These are phyloP conservation scores for Xylaria sp. DNA, from an alignment of 2,329 filamentous ascomycete species.

Conservation along the genomic window DNA sequence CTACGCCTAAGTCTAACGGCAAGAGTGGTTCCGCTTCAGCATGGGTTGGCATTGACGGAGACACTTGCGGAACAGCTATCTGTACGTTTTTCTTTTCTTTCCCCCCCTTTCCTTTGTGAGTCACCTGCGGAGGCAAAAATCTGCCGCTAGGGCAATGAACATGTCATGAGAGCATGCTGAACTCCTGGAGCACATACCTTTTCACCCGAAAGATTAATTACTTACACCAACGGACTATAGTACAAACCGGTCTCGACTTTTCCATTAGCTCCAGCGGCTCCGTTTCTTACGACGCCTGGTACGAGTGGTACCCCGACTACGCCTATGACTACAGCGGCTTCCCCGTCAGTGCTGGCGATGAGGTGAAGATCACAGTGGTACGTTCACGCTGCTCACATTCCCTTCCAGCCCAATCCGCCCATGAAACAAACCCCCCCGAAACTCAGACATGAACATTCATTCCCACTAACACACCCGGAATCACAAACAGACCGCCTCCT, in stretches of 20 bases:
- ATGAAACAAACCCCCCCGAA: too few species aligned
- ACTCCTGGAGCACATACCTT: too few species aligned
- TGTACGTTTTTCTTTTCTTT: too few species aligned
- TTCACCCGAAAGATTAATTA: too few species aligned
- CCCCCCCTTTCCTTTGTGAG: too few species aligned
- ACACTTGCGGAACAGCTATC: constrained; percentile 64
- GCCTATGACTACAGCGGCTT: constrained; percentile 63
- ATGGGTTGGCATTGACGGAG: constrained; percentile 71
- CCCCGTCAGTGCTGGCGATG: constrained; percentile 48
- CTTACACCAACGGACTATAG: too few species aligned
- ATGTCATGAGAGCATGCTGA: too few species aligned
- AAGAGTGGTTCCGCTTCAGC: constrained; percentile 36
- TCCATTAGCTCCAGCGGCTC: constrained; percentile 54
- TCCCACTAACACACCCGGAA: neutral
- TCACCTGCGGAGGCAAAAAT: too few species aligned
- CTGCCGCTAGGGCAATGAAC: too few species aligned
- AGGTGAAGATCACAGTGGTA: constrained; percentile 45
- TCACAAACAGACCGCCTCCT: constrained; percentile 29
- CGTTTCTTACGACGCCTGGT: constrained; percentile 64
- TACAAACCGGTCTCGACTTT: constrained; percentile 69
- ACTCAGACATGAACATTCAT: too few species aligned
- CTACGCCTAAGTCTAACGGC: constrained; percentile 54
- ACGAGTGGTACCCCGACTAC: constrained; percentile 69
- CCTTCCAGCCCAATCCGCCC: constrained; percentile 8
- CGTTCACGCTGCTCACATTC: neutral